phyloP scores from a whole-genome alignment of 768 basidiomycete species.

The Pisolithus albus region DNA sequence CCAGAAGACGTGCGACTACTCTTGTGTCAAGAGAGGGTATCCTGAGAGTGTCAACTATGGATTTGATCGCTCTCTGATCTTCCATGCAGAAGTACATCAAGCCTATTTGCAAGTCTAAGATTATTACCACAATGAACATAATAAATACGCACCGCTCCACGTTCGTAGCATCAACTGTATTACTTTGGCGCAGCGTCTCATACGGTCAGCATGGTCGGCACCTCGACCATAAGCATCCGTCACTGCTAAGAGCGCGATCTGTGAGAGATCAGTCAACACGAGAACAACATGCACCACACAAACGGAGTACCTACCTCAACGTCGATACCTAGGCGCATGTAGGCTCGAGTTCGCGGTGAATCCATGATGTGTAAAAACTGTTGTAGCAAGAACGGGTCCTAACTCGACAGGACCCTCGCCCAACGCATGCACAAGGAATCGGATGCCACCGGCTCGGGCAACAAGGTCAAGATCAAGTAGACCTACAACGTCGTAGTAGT shows the following conservation, averaged over 20 bases:
- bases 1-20: conserved; percentile 33
- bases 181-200: conserved; percentile 71
- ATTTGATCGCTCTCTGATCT: conserved; percentile 77
- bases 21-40: conserved; percentile 85
- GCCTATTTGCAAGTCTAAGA: conserved; percentile 39
- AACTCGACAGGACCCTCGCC: conserved; percentile 88
- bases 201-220: conserved; percentile 66
- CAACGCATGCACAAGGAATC: conserved; percentile 77
- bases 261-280: not conserved
- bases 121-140: not conserved
- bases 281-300: not conserved
- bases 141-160: conserved; percentile 73
- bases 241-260: conserved; percentile 84
- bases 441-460: conserved; percentile 72
- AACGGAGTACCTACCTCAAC: conserved; percentile 72
- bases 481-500: conserved; percentile 39
- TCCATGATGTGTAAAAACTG: conserved; percentile 83
- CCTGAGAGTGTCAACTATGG: conserved; percentile 76
- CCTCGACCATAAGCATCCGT: conserved; percentile 91
- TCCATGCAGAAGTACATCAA: conserved; percentile 92
- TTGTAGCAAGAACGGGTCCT: conserved; percentile 66
- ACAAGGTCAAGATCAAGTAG: conserved; percentile 84
- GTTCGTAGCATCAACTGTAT: conserved; percentile 80
- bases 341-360: conserved; percentile 72
- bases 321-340: conserved; percentile 76